Evolutionary conservation across 495 filamentous ascomycete species (phyloP).

Genomic region (Parachaetomium inaequale): DNA sequence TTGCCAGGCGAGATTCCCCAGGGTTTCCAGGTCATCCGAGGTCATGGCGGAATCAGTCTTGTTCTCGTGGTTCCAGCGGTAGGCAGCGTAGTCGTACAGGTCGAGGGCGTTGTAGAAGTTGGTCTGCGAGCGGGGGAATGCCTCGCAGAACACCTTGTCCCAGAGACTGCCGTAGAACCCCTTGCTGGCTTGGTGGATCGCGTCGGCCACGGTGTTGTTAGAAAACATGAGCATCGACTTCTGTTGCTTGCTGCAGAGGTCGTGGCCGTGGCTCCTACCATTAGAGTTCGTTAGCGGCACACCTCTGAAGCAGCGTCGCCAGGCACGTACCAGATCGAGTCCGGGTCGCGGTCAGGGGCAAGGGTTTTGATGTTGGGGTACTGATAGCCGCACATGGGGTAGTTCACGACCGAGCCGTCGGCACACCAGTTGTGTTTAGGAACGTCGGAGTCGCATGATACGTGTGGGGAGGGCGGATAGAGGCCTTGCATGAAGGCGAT

Average conservation of each 20-base stretch:
- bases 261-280: slow-evolving; percentile 34
- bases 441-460: slow-evolving; percentile 17
- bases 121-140: slow-evolving; percentile 25
- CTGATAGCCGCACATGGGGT: slow-evolving; percentile 41
- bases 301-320: accelerated
- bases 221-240: slow-evolving; percentile 27
- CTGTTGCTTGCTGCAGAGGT: slow-evolving; percentile 30
- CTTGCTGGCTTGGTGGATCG: slow-evolving; percentile 28
- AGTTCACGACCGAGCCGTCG: slow-evolving; percentile 35
- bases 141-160: slow-evolving; percentile 28
- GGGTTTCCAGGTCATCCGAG: slow-evolving; percentile 21
- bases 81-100: slow-evolving; percentile 45
- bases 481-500: slow-evolving; percentile 44
- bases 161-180: slow-evolving; percentile 37
- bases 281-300: background rate
- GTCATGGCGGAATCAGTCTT: slow-evolving; percentile 22
- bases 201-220: slow-evolving; percentile 18
- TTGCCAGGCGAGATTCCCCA: slow-evolving; percentile 31
- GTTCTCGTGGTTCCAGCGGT: slow-evolving; percentile 38
- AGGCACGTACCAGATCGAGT: slow-evolving; percentile 36
- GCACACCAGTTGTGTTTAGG: slow-evolving; percentile 27
- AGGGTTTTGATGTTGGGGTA: slow-evolving; percentile 38
- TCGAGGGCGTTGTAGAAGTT: slow-evolving; percentile 42
- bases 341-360: slow-evolving; percentile 28
- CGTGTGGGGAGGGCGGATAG: slow-evolving; percentile 36